Conservation (phyloP, 2,329 filamentous ascomycete species). For the Acephala macrosclerotiorum region DNA sequence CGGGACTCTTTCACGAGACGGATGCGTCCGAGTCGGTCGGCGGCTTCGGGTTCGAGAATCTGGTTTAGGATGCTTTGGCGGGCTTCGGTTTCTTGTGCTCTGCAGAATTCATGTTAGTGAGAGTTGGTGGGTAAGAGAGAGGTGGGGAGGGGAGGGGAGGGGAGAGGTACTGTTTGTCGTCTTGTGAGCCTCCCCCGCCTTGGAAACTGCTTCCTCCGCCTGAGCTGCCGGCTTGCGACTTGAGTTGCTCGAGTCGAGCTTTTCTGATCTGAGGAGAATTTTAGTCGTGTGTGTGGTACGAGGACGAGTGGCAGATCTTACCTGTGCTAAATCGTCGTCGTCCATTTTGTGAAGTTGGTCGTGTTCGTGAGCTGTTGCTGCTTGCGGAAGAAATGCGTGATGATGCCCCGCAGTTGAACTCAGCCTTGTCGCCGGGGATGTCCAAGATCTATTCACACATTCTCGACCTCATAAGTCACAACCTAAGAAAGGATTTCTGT, state of each 20-base stretch:
- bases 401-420: background rate
- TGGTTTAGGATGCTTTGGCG: conserved; percentile 82
- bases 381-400: conserved; percentile 1
- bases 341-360: conserved; percentile 37
- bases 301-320: conserved; percentile 15
- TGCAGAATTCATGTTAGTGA: conserved; percentile 32
- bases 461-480: no score
- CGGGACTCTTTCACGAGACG: conserved; percentile 93
- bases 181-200: conserved; percentile 55
- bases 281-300: background rate
- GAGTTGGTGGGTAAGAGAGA: background rate
- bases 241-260: conserved; percentile 92
- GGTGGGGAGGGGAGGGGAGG: background rate
- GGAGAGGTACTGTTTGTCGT: conserved; percentile 66
- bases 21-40: conserved; percentile 92
- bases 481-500: background rate
- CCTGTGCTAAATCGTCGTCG: conserved; percentile 46
- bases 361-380: conserved; percentile 5
- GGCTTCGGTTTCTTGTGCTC: conserved; percentile 67
- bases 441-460: background rate
- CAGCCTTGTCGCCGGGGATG: background rate
- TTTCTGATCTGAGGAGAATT: conserved; percentile 74
- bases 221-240: conserved; percentile 68
- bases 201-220: conserved; percentile 54
- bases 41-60: conserved; percentile 93